phyloP scores from a whole-genome alignment of 2,329 filamentous ascomycete genomes.

The Fusarium tricinctum region DNA sequence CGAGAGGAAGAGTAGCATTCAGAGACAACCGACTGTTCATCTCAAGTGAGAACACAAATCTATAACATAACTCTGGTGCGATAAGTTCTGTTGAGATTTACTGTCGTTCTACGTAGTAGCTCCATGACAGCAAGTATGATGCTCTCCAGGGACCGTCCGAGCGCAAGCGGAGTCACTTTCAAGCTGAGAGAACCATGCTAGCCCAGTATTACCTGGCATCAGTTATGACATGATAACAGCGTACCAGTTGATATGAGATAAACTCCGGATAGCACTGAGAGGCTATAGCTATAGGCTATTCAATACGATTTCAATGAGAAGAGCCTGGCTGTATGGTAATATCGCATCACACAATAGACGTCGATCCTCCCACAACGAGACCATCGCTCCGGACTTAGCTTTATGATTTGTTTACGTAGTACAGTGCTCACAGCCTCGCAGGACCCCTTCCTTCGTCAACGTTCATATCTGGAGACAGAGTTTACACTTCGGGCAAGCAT shows the following conservation, averaged over 20 bases:
- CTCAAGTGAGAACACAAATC: no score
- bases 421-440: constrained; percentile 23
- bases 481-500: constrained; percentile 26
- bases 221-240: constrained; percentile 21
- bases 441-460: constrained; percentile 5
- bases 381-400: background rate
- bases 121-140: background rate
- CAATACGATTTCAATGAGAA: no score
- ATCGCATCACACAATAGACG: constrained; percentile 13
- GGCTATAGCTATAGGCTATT: no score
- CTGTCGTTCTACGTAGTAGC: no score
- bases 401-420: constrained; percentile 6
- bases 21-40: no score
- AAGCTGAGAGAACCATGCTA: constrained; percentile 22
- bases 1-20: background rate
- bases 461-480: constrained; percentile 31
- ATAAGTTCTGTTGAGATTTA: no score
- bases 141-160: constrained; percentile 22
- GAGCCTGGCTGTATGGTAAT: background rate
- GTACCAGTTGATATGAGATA: constrained; percentile 27
- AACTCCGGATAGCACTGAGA: background rate
- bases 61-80: no score
- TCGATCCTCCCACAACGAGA: background rate
- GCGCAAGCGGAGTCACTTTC: constrained; percentile 30
- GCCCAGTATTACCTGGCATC: constrained; percentile 18